Conservation (phyloP, 2,329 filamentous ascomycete genomes). For the Arthrobotrys musiformis region DNA sequence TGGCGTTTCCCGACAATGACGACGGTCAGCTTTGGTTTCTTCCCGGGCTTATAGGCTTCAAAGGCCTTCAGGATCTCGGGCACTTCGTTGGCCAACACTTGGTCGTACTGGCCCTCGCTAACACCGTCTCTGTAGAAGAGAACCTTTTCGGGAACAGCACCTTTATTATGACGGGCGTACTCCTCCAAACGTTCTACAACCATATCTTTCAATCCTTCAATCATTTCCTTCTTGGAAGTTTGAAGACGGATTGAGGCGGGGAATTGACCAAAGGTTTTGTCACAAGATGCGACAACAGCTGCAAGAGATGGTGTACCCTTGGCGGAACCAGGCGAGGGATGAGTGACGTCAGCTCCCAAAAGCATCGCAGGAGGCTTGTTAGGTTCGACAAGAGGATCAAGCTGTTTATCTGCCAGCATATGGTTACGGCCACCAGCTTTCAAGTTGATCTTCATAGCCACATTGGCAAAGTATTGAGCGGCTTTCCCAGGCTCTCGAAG, state of each 20-base stretch:
- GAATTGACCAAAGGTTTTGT: slow-evolving; percentile 78
- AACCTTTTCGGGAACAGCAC: slow-evolving; percentile 75
- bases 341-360: slow-evolving; percentile 88
- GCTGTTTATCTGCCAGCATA: slow-evolving; percentile 67
- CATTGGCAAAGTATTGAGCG: slow-evolving; percentile 73
- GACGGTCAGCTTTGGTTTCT: slow-evolving; percentile 74
- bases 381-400: slow-evolving; percentile 71
- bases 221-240: slow-evolving; percentile 75
- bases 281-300: slow-evolving; percentile 80
- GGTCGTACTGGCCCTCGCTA: slow-evolving; percentile 81
- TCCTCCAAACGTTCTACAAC: slow-evolving; percentile 70
- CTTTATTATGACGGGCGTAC: slow-evolving; percentile 72
- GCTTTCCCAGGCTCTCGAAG: slow-evolving; percentile 19
- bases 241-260: slow-evolving; percentile 79
- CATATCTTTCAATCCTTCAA: slow-evolving; percentile 69
- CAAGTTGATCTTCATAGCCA: slow-evolving; percentile 82
- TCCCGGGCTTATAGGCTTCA: slow-evolving; percentile 57
- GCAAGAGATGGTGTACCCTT: slow-evolving; percentile 77
- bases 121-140: slow-evolving; percentile 90
- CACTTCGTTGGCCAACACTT: slow-evolving; percentile 76
- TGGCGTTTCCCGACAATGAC: slow-evolving; percentile 89
- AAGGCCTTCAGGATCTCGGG: slow-evolving; percentile 75
- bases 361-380: slow-evolving; percentile 73
- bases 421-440: slow-evolving; percentile 82
- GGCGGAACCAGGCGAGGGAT: slow-evolving; percentile 76